Base-by-base conservation (phyloP, 495 filamentous ascomycete genomes). In the Opeltia flavorubescens region DNA sequence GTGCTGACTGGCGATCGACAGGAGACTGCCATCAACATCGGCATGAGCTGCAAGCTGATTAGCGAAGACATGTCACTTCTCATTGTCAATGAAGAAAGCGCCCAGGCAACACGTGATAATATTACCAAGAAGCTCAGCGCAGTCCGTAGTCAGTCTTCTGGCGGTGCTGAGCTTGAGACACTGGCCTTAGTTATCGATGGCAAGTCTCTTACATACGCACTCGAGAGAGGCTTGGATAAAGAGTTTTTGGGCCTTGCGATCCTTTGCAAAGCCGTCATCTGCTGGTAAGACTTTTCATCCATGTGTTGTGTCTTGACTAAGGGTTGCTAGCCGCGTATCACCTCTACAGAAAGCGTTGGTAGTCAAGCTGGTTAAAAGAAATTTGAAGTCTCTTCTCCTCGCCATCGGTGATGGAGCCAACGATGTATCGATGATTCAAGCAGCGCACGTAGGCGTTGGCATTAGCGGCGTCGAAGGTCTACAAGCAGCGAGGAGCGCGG, bases 361-460 rank as follows among this genome's bases (percentile, higher is more conserved):
- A 26, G 93, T 99, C 53, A 99, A 99, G 69, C 80, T 99, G 50
- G 93, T 99, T 57, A 99, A 96, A 66, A 84, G 89, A 47, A 87
- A 95, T 59, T 74, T 88, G 50, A 89, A 93, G 62, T 78, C 89
- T 17, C 84, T 98, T 52, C 77, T 95, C 44, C 73, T 99, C 35
- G 93, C 93, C 25, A 91, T 99, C 63, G 93, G 93, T 50, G 93
- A 99, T 56, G 93, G 93, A 50, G 93, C 93, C 31, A 99, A 99
- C 66, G 93, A 96, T 56, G 93, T 96, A 15, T 95, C 88, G 24
- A 99, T 96, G 93, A 99, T 96, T 52, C 93, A 99, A 67, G 93
- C 93, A 15, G 93, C 93, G 8, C 93, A 99, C 62, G 93, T 99
- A 52, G 93, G 93, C 49, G 87, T 99, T 43, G 93, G 93, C 61